Evolutionary conservation across 306 rosid species (phyloP).

Genomic region (Lagenaria siceraria): DNA sequence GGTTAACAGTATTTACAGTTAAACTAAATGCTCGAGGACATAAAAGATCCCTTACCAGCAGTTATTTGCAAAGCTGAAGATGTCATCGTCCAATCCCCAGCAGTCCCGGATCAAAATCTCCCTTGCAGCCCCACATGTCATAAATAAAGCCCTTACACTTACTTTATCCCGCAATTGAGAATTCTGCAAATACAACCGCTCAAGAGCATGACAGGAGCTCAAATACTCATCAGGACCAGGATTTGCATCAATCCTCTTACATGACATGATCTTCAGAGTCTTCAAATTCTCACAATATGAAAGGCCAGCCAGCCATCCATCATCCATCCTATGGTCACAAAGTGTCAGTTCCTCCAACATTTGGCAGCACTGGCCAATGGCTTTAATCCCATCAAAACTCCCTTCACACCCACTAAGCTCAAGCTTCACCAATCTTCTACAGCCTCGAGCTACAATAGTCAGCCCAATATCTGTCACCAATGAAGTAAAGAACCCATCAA

Average conservation of each 20-base stretch:
- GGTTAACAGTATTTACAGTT: not conserved
- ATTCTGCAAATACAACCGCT: slow-evolving; percentile 46
- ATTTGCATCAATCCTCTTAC: slow-evolving; percentile 42
- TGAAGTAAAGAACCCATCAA: slow-evolving; percentile 41
- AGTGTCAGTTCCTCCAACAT: slow-evolving; percentile 77
- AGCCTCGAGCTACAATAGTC: slow-evolving; percentile 80
- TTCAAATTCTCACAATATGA: slow-evolving; percentile 67
- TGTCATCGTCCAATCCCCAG: slow-evolving; percentile 63
- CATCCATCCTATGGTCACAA: slow-evolving; percentile 72
- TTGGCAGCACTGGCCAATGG: slow-evolving; percentile 74
- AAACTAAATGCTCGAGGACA: not conserved
- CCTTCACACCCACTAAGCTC: slow-evolving; percentile 87
- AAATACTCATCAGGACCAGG: slow-evolving; percentile 67
- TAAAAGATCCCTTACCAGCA: slow-evolving; percentile 38
- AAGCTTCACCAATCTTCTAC: slow-evolving; percentile 66
- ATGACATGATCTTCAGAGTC: slow-evolving; percentile 51
- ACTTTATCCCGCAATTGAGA: slow-evolving; percentile 53
- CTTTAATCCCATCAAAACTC: slow-evolving; percentile 78
- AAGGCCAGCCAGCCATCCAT: slow-evolving; percentile 73
- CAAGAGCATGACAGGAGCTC: slow-evolving; percentile 53
- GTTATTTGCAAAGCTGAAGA: slow-evolving; percentile 32
- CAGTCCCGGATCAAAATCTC: slow-evolving; percentile 63
- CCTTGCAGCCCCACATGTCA: slow-evolving; percentile 49
- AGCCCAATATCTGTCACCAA: slow-evolving; percentile 65
- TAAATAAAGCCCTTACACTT: slow-evolving; percentile 32